Base-by-base conservation (phyloP, 1,284 basidiomycete species). In the Ustilago hordei region DNA sequence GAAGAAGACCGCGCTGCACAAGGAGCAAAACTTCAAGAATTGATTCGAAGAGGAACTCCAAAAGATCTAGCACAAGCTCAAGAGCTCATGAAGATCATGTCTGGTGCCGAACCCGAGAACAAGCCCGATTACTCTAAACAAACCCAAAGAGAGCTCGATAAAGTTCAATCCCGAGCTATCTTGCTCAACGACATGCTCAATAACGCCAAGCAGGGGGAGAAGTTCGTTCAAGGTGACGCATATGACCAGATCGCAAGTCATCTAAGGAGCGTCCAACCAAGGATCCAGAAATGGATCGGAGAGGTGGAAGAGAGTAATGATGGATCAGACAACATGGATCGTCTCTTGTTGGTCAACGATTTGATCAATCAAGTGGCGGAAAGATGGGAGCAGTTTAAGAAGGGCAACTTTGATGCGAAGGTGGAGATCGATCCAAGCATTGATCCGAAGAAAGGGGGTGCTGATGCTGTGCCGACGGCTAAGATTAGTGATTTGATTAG, bases 231-330 rank as follows among this genome's bases (percentile, higher is more conserved):
- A 36, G 97, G 97, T 5, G 97, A 99, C 86, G 95, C 92, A 2
- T 99, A 98, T 84, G 93, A 98, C 87, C 96, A 99, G 92, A 95
- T 99, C 8, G 93, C 95, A 0, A 88, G 90, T 1, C 92, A 97
- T 55, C 90, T 98, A 48, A 89, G 89, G 34, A 90, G 90, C 56
- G 95, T 96, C 2, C 90, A 96, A 64, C 97, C 97, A 0, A 95
- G 94, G 87, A 91, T 99, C 57, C 97, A 99, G 86, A 96, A 95
- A 81, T 98, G 96, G 96, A 94, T 99, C 73, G 93, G 92, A n/a
- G 94, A 98, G 79, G 95, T 93, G 1, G 93, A 88, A 35, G 88
- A 89, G 41, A 91, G 91, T 28, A 52, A 43, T 48, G 94, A 96
- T 74, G 73, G 67, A 35, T 47, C 64, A 50, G 75, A 80, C 32